Evolutionary conservation across 805 yeast species (phyloP), one percentile per base, ranked within the genome.

Genomic region (Zygoascus tannicola): DNA sequence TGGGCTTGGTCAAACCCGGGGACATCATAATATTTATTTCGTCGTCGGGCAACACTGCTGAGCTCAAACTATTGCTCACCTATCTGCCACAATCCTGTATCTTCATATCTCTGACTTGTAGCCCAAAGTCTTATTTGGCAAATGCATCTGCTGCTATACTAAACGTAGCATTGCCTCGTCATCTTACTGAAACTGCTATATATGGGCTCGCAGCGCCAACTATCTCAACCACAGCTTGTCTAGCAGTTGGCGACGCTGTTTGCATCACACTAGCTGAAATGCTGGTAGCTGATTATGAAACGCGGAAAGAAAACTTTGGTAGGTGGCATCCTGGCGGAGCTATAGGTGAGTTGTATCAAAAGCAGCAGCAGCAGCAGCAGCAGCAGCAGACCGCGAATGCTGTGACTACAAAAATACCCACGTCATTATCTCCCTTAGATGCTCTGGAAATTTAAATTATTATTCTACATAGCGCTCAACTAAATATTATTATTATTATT

Each of bases 181-280:
- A 67, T 32, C 68, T 78, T 45, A 66, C 73, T 22, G 96, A 86
- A 56, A 57, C 44, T 69, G 71, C 71, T 12, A 65, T 83, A 3
- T 84, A 82, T 54, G 95, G 95, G 0, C 60, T 86, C 22, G 81
- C 87, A 5, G 95, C 95, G 0, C 96, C 96, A 1, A 86, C 95
- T 0, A 75, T 86, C 3, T 78, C 94, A 4, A 81, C 94, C 1
- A 82, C 94, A 0, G 66, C 87, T 22, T 74, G 87, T 47, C 64
- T 86, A 40, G 78, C 84, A 0, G 64, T 85, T 35, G 81, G 92
- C 7, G 95, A 87, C 57, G 84, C 94, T 1, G 74, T 82, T 14
- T 74, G 83, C 32, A 71, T 87, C 40, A 82, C 94, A 0, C 63
- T 87, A 20, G 73, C 80, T 40, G 92, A 85, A 56, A 58, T 80